A percentile compares a stretch with the other conserved stretches of the same genome.
Conservation (phyloP, 179 eudicot genomes). For the Silene coronaria region DNA sequence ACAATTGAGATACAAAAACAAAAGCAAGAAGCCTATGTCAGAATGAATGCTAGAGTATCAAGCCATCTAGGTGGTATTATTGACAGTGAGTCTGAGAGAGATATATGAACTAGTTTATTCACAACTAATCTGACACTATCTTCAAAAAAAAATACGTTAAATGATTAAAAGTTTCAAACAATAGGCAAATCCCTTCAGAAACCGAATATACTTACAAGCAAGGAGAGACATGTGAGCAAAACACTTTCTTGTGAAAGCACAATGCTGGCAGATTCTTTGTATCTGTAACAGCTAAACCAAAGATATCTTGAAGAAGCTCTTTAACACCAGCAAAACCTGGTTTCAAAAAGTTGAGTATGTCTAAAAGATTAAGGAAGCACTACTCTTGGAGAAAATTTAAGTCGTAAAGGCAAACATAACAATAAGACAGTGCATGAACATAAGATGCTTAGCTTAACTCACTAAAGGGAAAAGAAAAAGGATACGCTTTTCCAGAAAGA, state of each 20-base stretch:
- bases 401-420: background rate
- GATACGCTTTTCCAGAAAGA: slow-evolving; percentile 70
- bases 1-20: background rate
- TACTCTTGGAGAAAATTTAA: background rate
- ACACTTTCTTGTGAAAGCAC: slow-evolving; percentile 39
- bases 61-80: background rate
- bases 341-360: slow-evolving; percentile 49
- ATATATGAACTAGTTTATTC: background rate
- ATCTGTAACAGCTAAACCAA: slow-evolving; percentile 37
- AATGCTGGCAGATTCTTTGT: slow-evolving; percentile 20
- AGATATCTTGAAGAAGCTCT: slow-evolving; percentile 45
- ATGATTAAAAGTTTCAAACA: slow-evolving; percentile 4
- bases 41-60: background rate
- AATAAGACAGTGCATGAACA: background rate
- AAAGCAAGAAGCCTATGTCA: background rate
- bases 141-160: background rate
- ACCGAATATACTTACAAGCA: slow-evolving; percentile 50
- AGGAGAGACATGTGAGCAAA: slow-evolving; percentile 31
- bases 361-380: slow-evolving; percentile 40
- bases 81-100: background rate
- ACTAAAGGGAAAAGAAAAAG: slow-evolving; percentile 25
- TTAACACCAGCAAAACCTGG: slow-evolving; percentile 46
- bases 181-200: slow-evolving; percentile 5
- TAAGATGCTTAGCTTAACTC: background rate
- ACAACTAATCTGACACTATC: background rate